phyloP scores from a whole-genome alignment of 257 asterid species.

The Lycium barbarum region DNA sequence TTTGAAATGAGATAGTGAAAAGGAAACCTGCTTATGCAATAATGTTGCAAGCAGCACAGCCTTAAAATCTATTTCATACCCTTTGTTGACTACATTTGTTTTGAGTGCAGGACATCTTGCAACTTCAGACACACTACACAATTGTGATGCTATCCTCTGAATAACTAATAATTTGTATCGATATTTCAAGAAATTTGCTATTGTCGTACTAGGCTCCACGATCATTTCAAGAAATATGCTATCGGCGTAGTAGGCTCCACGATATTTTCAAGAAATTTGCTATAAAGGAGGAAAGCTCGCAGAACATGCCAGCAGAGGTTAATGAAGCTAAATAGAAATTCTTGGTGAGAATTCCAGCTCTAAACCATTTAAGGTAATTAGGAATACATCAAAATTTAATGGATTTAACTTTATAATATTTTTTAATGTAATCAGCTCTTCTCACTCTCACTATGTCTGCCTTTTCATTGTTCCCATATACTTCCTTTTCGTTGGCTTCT shows the following conservation, averaged over 20 bases:
- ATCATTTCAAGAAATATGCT: not conserved
- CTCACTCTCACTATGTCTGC: no score
- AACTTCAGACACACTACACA: no score
- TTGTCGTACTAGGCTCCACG: no score
- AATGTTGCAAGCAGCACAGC: not conserved
- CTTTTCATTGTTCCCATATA: no score
- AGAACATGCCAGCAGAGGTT: not conserved
- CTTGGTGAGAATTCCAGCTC: not conserved
- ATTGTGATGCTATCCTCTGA: no score
- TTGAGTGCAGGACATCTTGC: no score
- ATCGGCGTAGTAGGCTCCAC: not conserved
- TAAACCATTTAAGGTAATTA: not conserved
- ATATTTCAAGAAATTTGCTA: not conserved
- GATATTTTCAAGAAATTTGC: not conserved
- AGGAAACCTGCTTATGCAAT: conserved; percentile 7
- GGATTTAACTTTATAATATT: no score
- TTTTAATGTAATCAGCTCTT: no score
- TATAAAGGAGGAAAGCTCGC: not conserved
- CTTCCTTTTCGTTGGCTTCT: no score
- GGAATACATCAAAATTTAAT: no score
- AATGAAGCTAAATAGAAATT: not conserved
- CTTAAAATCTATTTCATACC: not conserved
- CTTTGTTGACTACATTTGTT: not conserved
- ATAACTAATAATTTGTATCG: no score
- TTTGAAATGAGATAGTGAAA: not conserved